Percentiles rank a stretch among this genome's conserved stretches.
These are phyloP conservation scores for Emmonsiellopsis sp. DNA, from an alignment of 2,329 filamentous ascomycete species.

Conservation along the genomic window DNA sequence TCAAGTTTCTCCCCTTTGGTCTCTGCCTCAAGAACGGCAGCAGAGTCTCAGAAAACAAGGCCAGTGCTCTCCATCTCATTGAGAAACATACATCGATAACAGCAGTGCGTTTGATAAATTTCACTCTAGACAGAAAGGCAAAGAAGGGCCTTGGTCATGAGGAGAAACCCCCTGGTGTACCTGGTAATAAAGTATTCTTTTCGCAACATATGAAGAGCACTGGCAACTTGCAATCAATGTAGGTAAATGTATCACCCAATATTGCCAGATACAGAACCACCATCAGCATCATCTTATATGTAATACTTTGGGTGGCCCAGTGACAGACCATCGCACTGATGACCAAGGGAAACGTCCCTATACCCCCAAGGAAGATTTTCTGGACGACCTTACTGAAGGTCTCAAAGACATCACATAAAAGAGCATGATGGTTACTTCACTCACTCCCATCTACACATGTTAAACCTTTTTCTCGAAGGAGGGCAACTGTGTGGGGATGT, in stretches of 20 bases:
- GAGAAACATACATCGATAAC: conserved; percentile 9
- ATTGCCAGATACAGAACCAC: conserved; percentile 6
- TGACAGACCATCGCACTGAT: conserved; percentile 5
- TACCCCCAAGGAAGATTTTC: conserved; percentile 5
- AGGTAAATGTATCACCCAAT: conserved; percentile 5
- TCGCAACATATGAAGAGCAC: conserved; percentile 9
- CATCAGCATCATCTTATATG: conserved; percentile 1
- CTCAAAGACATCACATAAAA: background rate
- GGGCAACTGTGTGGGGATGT: conserved; percentile 4
- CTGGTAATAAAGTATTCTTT: conserved; percentile 1
- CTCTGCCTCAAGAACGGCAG: conserved; percentile 8
- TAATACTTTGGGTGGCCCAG: conserved; percentile 7
- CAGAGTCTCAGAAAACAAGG: conserved; percentile 6
- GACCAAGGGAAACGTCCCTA: conserved; percentile 1
- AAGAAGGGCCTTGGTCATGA: conserved; percentile 6
- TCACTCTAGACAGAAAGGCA: background rate
- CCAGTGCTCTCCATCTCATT: conserved; percentile 7
- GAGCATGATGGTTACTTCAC: conserved; percentile 8
- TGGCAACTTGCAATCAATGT: conserved; percentile 8
- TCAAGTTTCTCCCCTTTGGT: conserved; percentile 8
- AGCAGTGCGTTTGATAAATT: conserved; percentile 7
- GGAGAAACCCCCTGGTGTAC: conserved; percentile 7
- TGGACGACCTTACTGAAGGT: conserved; percentile 2
- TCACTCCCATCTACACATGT: conserved; percentile 9
- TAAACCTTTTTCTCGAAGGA: conserved; percentile 8